phyloP scores from a whole-genome alignment of 148 eudicot species.

The Diospyros lotus region DNA sequence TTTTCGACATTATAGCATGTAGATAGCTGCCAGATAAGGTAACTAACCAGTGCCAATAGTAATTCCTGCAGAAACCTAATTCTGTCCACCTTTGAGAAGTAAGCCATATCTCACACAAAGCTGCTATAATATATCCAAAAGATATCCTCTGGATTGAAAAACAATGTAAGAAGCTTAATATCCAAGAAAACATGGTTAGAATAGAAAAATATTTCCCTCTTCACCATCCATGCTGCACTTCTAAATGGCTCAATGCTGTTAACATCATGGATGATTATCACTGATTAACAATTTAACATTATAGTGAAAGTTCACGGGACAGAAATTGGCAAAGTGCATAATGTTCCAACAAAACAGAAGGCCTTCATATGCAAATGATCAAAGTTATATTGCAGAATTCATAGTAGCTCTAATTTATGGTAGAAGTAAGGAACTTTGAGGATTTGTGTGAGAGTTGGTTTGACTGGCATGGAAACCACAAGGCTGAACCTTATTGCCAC shows the following conservation, averaged over 20 bases:
- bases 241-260: background rate
- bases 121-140: slow-evolving; percentile 64
- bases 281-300: background rate
- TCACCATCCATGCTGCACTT: background rate
- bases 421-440: background rate
- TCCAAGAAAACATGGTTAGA: background rate
- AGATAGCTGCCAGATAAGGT: background rate
- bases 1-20: background rate
- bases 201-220: background rate
- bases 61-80: slow-evolving; percentile 36
- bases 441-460: slow-evolving; percentile 9
- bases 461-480: background rate
- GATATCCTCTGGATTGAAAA: slow-evolving; percentile 68
- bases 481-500: background rate
- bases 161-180: background rate
- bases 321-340: too few species aligned
- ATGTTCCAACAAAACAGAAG: background rate
- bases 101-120: slow-evolving; percentile 91
- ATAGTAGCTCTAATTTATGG: slow-evolving; percentile 1
- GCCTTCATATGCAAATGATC: background rate
- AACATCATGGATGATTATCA: background rate
- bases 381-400: background rate
- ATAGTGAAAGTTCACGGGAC: background rate
- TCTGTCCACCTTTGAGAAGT: slow-evolving; percentile 47
- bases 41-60: slow-evolving; percentile 72